A percentile compares a stretch with the other conserved stretches of the same genome.
Evolutionary conservation across 495 filamentous ascomycete genomes (phyloP).

Genomic region (Clohesyomyces aquaticus): DNA sequence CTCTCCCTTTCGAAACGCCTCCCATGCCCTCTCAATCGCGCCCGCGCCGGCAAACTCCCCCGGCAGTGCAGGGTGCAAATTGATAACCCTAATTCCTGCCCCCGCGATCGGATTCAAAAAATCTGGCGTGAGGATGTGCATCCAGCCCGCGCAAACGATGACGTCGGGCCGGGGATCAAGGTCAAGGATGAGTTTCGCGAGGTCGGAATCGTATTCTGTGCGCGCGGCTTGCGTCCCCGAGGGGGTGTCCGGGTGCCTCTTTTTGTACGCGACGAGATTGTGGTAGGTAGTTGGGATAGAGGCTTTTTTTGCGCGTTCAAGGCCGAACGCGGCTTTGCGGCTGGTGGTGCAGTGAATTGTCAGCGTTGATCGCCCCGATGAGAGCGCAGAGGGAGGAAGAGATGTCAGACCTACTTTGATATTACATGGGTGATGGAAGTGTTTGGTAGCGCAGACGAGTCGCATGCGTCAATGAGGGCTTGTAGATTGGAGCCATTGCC

Average conservation of each 20-base stretch:
- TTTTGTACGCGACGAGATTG: conserved; percentile 72
- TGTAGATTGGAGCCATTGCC: conserved; percentile 88
- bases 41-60: conserved; percentile 76
- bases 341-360: conserved; percentile 6
- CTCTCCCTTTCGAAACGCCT: conserved; percentile 71
- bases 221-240: conserved; percentile 46
- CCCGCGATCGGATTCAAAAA: conserved; percentile 69
- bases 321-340: conserved; percentile 76
- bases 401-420: conserved; percentile 59
- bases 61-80: conserved; percentile 81
- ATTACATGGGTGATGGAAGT: conserved; percentile 74
- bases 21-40: conserved; percentile 78
- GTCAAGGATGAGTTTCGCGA: conserved; percentile 71
- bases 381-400: not conserved
- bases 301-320: conserved; percentile 68
- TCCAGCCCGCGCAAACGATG: conserved; percentile 72
- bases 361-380: not conserved
- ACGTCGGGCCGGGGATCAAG: conserved; percentile 68
- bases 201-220: conserved; percentile 75
- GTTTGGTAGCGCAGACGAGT: conserved; percentile 58
- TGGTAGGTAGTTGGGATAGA: conserved; percentile 82
- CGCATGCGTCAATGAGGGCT: conserved; percentile 79
- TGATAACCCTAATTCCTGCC: conserved; percentile 71
- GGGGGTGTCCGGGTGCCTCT: conserved; percentile 42
- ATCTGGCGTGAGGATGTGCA: conserved; percentile 67